Base-by-base conservation (phyloP, 2,329 filamentous ascomycete species). In the Zymoseptoria pseudotritici region DNA sequence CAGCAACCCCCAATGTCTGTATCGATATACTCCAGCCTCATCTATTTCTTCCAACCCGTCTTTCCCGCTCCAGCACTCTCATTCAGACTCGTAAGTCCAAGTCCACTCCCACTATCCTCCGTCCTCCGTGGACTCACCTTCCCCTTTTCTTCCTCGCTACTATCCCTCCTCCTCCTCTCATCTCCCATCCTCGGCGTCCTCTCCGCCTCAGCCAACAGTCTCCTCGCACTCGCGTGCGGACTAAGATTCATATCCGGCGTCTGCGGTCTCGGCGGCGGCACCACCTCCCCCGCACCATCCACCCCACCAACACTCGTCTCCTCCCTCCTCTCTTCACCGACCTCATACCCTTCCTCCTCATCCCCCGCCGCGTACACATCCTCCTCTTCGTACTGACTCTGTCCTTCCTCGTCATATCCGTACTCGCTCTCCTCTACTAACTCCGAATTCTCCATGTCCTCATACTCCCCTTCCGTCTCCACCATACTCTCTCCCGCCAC, bases 281-380 rank as follows among this genome's bases (percentile, higher is more conserved):
- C 21, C 61, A 60, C 60, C 52, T 50, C 58, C 60, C 53, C 62
- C 61, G 50, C 50, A 56, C 57, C 61, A 26, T 50, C 59, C 53
- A 50, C 52, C 56, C 55, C 53, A 52, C 55, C 58, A 57, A 52
- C 54, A 53, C 55, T 51, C 57, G 57, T 51, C 56, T 61, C 55
- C 54, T 46, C 54, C 36, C 42, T 21, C 2, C 21, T 9, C 11
- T 42, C 36, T 42, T 42, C 36, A 3, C 36, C 36, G 11, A 13
- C 36, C 2, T 42, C 36, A 10, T 42, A 13, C 36, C 36, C 36
- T 7, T 22, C 54, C 17, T 24, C 42, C 19, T 50, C 36, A 29
- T 56, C 36, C 31, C 49, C 54, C n/a, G 49, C 31, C 22, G 20
- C 54, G 17, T 49, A 56, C 31, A 13, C 31, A 7, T 24, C 29